phyloP scores from a whole-genome alignment of 805 yeast genomes.

The Myxozyma vanderwaltii region DNA sequence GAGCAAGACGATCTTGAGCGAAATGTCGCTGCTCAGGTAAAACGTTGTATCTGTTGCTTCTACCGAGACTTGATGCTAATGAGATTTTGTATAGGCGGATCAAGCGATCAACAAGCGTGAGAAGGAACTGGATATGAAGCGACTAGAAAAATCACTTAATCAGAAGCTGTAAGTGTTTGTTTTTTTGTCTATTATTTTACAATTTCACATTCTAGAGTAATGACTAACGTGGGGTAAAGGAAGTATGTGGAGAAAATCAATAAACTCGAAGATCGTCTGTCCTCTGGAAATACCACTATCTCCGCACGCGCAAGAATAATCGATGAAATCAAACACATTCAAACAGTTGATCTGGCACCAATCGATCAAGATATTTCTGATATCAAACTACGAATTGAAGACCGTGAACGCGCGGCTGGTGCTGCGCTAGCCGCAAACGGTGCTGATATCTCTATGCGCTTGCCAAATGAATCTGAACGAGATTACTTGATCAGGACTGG shows the following conservation, averaged over 20 bases:
- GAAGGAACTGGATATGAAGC: slow-evolving; percentile 68
- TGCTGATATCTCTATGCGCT: slow-evolving; percentile 40
- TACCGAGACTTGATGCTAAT: background rate
- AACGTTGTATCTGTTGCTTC: background rate
- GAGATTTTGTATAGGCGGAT: slow-evolving; percentile 54
- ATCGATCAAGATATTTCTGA: slow-evolving; percentile 65
- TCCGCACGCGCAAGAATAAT: slow-evolving; percentile 60
- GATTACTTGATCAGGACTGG: slow-evolving; percentile 88
- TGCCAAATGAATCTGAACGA: slow-evolving; percentile 73
- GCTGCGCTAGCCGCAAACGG: slow-evolving; percentile 4
- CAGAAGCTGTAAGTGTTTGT: slow-evolving; percentile 41
- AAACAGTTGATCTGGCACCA: slow-evolving; percentile 53
- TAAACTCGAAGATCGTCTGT: slow-evolving; percentile 52
- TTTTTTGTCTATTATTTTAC: background rate
- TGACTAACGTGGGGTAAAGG: slow-evolving; percentile 19
- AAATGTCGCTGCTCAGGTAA: slow-evolving; percentile 55
- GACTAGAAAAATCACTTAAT: slow-evolving; percentile 67
- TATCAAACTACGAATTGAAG: slow-evolving; percentile 52
- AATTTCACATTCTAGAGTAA: background rate
- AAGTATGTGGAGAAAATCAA: slow-evolving; percentile 50
- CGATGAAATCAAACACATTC: slow-evolving; percentile 56
- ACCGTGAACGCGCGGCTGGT: slow-evolving; percentile 36
- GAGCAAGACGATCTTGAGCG: slow-evolving; percentile 82
- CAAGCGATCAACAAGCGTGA: slow-evolving; percentile 61
- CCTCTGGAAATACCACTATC: slow-evolving; percentile 60